Evolutionary conservation across 2,329 filamentous ascomycete genomes (phyloP), one percentile per base, ranked within the genome.

Genomic region (Cladosporium sp.): DNA sequence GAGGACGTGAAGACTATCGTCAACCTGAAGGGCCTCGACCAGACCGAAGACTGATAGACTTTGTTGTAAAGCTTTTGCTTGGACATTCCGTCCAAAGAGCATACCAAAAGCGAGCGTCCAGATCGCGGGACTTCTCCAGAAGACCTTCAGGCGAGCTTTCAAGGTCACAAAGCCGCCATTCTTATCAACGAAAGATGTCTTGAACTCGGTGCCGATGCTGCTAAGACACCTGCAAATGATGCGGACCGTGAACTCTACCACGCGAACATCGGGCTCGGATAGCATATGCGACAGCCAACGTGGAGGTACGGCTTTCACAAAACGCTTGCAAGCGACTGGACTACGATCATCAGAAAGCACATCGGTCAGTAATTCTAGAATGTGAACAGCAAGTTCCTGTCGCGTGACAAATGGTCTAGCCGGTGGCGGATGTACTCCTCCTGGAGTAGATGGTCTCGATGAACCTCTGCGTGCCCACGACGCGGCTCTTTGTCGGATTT

Each of bases 251-350:
- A 91, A 82, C 13, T 91, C 80, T 10, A 97, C 88, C 20, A 96
- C 87, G 63, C 91, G 88, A 5, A 89, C 81, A 59, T 97, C 89
- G 60, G 90, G 85, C 70, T 97, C 92, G 7, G 90, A 90, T 51
- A 97, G 80, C 13, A 99, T 82, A 72, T 97, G 96, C 13, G 99
- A 77, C 3, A 73, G 63, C 70, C 70, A 73, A 81, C 96, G 96
- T 65, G 96, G 96, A 20, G 93, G 97, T 8, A 99, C 93, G 1
- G 93, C 95, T 68, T 88, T 89, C 4, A 91, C 90, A 77, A 99
- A 97, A 66, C 91, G 94, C 68, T 61, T 36, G 48, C 68, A 56
- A 63, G 68, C 20, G 61, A 63, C 32, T 59, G 51, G 40, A n/a
- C 60, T 64, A 13, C 54, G 57, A n/a, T 67, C 64, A 39, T 68